Percentiles rank a stretch among this genome's conserved stretches.
phyloP scores from a whole-genome alignment of 495 filamentous ascomycete species.

The Hypoxylon trugodes region DNA sequence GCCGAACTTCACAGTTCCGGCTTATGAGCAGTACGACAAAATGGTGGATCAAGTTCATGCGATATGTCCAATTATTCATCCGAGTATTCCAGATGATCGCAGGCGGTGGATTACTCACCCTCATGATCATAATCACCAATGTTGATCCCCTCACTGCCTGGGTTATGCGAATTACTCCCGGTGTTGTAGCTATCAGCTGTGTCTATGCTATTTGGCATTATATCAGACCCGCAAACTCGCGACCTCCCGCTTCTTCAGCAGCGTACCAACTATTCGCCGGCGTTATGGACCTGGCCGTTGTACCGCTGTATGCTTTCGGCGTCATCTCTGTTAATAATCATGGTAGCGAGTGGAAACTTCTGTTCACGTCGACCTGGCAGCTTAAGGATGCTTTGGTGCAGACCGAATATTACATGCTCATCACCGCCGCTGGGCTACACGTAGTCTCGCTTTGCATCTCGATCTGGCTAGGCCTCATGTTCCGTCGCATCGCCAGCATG shows the following conservation, averaged over 20 bases:
- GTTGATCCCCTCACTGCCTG: slow-evolving; percentile 69
- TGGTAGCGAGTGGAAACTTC: slow-evolving; percentile 67
- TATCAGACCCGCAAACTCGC: slow-evolving; percentile 66
- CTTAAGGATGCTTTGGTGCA: slow-evolving; percentile 64
- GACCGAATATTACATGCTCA: slow-evolving; percentile 69
- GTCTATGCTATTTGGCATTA: slow-evolving; percentile 84
- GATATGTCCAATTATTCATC: slow-evolving; percentile 71
- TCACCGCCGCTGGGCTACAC: slow-evolving; percentile 71
- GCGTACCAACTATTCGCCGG: slow-evolving; percentile 86
- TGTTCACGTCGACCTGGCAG: slow-evolving; percentile 59
- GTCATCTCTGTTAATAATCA: slow-evolving; percentile 64
- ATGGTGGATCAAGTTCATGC: slow-evolving; percentile 68
- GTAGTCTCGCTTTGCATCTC: slow-evolving; percentile 73
- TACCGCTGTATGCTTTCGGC: slow-evolving; percentile 81
- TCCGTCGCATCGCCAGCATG: slow-evolving; percentile 79
- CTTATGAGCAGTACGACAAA: slow-evolving; percentile 78
- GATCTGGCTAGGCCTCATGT: slow-evolving; percentile 74
- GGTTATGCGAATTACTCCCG: slow-evolving; percentile 79
- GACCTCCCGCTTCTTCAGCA: slow-evolving; percentile 78
- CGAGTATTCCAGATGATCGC: slow-evolving; percentile 70
- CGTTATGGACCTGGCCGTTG: slow-evolving; percentile 71
- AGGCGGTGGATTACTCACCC: slow-evolving; percentile 73
- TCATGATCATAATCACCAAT: slow-evolving; percentile 75
- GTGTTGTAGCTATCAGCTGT: slow-evolving; percentile 72
- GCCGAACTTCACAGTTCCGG: slow-evolving; percentile 44